Percentiles rank a stretch among this genome's conserved stretches.
phyloP scores from a whole-genome alignment of 83 land plant genomes.

The Picea engelmannii region DNA sequence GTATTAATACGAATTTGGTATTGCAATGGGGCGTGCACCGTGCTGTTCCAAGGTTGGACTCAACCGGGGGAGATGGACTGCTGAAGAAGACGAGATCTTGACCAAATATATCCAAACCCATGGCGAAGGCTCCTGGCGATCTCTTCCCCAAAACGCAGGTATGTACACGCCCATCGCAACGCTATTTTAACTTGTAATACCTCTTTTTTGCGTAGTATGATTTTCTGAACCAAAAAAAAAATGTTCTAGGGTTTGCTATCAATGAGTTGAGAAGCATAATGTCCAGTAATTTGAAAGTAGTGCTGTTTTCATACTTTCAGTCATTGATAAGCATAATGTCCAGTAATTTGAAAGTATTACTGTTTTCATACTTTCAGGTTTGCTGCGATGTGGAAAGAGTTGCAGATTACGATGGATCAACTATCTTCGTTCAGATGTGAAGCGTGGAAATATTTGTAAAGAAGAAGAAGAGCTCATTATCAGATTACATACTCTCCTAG shows the following conservation, averaged over 20 bases:
- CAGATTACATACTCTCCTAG: slow-evolving; percentile 2
- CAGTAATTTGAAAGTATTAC: too few species aligned
- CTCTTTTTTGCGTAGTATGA: too few species aligned
- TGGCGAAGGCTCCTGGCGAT: slow-evolving; percentile 74
- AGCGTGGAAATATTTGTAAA: neutral
- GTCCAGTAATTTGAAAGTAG: too few species aligned
- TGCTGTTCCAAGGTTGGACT: slow-evolving; percentile 65
- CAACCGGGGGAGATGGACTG: slow-evolving; percentile 63
- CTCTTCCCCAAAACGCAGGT: slow-evolving; percentile 78
- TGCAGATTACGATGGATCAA: slow-evolving; percentile 15
- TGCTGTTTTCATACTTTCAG: neutral
- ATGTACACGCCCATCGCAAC: neutral
- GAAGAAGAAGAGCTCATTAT: slow-evolving; percentile 15
- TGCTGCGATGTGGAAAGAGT: slow-evolving; percentile 14
- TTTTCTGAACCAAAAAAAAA: too few species aligned
- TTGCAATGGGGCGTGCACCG: slow-evolving; percentile 62
- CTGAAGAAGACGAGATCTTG: slow-evolving; percentile 60
- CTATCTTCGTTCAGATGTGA: slow-evolving; percentile 12
- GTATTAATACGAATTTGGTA: too few species aligned
- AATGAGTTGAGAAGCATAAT: too few species aligned
- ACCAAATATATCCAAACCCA: slow-evolving; percentile 46
- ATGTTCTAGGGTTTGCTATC: too few species aligned
- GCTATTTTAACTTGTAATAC: too few species aligned
- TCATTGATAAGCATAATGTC: too few species aligned
- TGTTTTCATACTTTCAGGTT: neutral